phyloP scores from a whole-genome alignment of 1,284 basidiomycete species.

The Fistulinella cinereoalba region DNA sequence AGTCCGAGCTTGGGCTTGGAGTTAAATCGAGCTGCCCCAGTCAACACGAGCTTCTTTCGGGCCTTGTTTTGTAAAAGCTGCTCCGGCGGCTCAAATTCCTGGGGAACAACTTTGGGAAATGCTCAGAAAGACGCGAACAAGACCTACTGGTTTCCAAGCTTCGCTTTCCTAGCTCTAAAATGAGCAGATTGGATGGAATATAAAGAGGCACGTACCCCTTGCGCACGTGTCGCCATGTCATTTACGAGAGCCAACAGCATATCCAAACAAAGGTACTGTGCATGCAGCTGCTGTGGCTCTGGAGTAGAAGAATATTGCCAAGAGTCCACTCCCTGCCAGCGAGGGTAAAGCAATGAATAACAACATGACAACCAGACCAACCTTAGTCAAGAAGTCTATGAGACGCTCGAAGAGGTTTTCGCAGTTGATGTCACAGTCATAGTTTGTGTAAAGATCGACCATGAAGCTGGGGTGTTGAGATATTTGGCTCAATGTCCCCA shows the following conservation, averaged over 20 bases:
- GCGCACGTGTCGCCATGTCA: conserved; percentile 81
- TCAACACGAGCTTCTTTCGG: conserved; percentile 82
- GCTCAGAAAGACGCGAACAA: background rate
- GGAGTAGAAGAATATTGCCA: conserved; percentile 55
- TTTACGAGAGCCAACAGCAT: conserved; percentile 85
- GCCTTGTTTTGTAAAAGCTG: conserved; percentile 74
- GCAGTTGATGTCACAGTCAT: conserved; percentile 95
- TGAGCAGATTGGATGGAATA: conserved; percentile 9
- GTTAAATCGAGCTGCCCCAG: conserved; percentile 89
- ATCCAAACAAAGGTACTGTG: conserved; percentile 89
- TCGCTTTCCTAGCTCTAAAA: conserved; percentile 39
- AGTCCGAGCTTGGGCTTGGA: conserved; percentile 93
- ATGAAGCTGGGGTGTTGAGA: conserved; percentile 84
- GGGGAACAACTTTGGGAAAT: conserved; percentile 4
- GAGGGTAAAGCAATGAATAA: conserved; percentile 4
- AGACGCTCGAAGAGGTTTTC: conserved; percentile 94
- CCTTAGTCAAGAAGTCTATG: conserved; percentile 88
- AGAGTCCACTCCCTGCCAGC: conserved; percentile 71
- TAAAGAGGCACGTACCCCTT: conserved; percentile 51
- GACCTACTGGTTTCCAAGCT: conserved; percentile 60
- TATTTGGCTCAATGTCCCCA: conserved; percentile 86
- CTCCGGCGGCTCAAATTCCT: conserved; percentile 57
- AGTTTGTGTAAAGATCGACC: conserved; percentile 95
- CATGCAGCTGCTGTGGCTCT: conserved; percentile 70
- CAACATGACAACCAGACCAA: conserved; percentile 26